phyloP scores from a whole-genome alignment of 768 basidiomycete species.

The Suillus bovinus region DNA sequence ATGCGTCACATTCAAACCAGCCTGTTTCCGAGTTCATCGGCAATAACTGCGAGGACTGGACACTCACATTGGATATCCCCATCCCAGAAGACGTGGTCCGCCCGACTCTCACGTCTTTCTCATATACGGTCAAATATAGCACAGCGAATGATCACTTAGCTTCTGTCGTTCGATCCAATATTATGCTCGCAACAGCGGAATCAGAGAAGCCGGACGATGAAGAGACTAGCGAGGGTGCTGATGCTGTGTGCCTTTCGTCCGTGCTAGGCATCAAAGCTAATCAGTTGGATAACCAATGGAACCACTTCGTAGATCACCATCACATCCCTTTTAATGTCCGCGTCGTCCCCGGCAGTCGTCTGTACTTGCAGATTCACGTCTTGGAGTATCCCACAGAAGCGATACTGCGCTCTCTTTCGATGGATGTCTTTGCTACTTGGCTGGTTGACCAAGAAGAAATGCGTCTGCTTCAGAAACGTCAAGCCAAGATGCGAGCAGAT shows the following conservation, averaged over 20 bases:
- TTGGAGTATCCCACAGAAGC: background rate
- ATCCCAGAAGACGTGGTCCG: background rate
- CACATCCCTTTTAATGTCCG: background rate
- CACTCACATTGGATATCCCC: background rate
- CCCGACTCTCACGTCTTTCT: background rate
- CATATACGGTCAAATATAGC: background rate
- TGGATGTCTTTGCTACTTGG: background rate
- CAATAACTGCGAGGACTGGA: background rate
- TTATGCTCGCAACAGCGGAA: background rate
- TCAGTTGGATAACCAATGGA: background rate
- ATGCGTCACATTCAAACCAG: background rate
- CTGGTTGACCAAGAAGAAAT: background rate
- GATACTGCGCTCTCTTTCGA: background rate
- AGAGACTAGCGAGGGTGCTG: background rate
- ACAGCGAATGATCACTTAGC: background rate
- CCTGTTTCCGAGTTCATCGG: background rate
- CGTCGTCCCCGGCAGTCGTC: background rate
- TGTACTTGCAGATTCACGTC: background rate
- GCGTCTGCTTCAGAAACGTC: background rate
- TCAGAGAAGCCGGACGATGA: background rate
- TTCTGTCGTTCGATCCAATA: background rate
- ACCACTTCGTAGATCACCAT: background rate
- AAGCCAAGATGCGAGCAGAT: background rate
- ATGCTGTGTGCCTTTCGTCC: background rate
- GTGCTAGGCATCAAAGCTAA: background rate